Conservation (phyloP, 768 basidiomycete species). For the Boletus speciosus region DNA sequence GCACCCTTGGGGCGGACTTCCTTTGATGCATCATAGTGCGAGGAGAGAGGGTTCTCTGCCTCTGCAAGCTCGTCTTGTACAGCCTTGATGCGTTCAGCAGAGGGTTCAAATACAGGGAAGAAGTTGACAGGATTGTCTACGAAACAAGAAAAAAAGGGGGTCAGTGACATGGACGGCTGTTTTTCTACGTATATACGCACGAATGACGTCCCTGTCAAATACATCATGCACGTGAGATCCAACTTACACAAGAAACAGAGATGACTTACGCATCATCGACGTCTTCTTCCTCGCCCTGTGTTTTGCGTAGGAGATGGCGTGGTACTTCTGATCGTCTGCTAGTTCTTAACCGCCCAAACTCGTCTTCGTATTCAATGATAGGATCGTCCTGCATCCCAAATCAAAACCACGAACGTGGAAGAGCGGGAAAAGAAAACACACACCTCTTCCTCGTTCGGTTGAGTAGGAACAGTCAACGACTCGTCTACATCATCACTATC, state of each 20-base stretch:
- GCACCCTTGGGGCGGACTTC: slow-evolving; percentile 91
- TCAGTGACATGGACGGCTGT: neutral
- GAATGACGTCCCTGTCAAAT: slow-evolving; percentile 52
- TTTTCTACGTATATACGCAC: slow-evolving; percentile 32
- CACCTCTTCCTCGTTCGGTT: slow-evolving; percentile 37
- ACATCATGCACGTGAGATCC: slow-evolving; percentile 4
- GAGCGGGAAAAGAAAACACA: slow-evolving; percentile 15
- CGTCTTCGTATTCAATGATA: slow-evolving; percentile 81
- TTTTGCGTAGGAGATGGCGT: slow-evolving; percentile 49
- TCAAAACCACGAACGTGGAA: neutral
- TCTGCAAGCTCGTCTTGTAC: slow-evolving; percentile 71
- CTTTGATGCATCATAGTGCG: slow-evolving; percentile 77
- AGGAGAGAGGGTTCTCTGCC: slow-evolving; percentile 59
- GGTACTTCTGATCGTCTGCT: slow-evolving; percentile 75
- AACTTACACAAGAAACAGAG: neutral
- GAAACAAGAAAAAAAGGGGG: neutral
- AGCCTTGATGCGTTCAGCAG: slow-evolving; percentile 72
- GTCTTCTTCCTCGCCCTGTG: slow-evolving; percentile 39
- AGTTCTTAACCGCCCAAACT: slow-evolving; percentile 76
- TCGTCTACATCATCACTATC: slow-evolving; percentile 81
- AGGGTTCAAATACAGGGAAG: slow-evolving; percentile 87
- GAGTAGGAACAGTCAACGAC: slow-evolving; percentile 58
- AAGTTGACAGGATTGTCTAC: slow-evolving; percentile 78
- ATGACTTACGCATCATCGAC: slow-evolving; percentile 55
- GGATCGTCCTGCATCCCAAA: slow-evolving; percentile 57